Conservation (phyloP, 2,329 filamentous ascomycete species). For the Colletotrichum navitas region DNA sequence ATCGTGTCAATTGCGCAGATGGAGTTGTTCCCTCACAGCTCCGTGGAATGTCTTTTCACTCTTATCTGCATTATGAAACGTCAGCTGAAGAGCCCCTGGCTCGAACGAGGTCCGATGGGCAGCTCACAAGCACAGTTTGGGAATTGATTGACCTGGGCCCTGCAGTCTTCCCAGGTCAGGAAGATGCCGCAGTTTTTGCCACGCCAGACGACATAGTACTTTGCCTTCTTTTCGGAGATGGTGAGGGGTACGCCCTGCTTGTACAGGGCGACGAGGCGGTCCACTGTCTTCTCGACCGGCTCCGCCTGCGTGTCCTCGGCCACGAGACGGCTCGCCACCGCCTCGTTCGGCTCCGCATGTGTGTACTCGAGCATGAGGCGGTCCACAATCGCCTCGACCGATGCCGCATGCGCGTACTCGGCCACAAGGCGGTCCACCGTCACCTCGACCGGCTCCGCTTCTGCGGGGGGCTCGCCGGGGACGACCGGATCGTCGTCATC, state of each 20-base stretch:
- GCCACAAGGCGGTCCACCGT: too few relatives aligned
- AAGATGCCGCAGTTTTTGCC: slow-evolving; percentile 1
- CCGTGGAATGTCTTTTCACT: too few relatives aligned
- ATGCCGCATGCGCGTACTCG: too few relatives aligned
- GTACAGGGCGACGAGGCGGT: not conserved
- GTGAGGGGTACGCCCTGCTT: not conserved
- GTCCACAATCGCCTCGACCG: too few relatives aligned
- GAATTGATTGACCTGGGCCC: not conserved
- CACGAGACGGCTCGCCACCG: too few relatives aligned
- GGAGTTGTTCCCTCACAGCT: not conserved
- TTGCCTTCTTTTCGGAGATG: not conserved
- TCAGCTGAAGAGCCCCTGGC: not conserved
- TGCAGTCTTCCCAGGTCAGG: not conserved
- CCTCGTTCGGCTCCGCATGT: too few relatives aligned
- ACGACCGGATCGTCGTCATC: not conserved
- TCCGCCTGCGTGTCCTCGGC: too few relatives aligned
- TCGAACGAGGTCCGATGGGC: not conserved
- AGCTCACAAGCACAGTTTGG: not conserved
- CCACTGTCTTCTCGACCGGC: not conserved
- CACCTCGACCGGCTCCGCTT: not conserved
- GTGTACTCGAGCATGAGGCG: too few relatives aligned
- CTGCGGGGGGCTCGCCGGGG: too few relatives aligned
- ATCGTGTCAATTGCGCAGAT: not conserved
- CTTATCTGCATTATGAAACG: not conserved
- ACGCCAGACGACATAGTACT: slow-evolving; percentile 10